Conservation (phyloP, 371 early-diverging fungal genomes). For the Mortierella sp. region DNA sequence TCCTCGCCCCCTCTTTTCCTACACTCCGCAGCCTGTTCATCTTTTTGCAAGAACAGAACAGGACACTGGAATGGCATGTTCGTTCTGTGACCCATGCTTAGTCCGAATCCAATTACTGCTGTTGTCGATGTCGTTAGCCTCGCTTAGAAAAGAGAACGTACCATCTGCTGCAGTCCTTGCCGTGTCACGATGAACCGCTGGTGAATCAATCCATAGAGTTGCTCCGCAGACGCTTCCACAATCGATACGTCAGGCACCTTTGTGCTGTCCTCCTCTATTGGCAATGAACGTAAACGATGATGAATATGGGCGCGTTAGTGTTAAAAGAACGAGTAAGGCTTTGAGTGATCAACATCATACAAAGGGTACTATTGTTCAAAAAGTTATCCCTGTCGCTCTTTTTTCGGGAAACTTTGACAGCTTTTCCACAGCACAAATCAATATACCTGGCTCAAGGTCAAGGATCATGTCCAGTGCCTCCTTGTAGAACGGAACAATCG, state of each 20-base stretch:
- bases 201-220: conserved; percentile 89
- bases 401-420: too few species aligned
- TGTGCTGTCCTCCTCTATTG: conserved; percentile 57
- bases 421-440: too few species aligned
- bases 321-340: not conserved
- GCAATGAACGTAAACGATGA: not conserved
- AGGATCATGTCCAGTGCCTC: conserved; percentile 89
- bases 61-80: not conserved
- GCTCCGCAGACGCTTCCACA: conserved; percentile 67
- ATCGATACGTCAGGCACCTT: conserved; percentile 58
- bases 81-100: not conserved
- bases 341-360: too few species aligned
- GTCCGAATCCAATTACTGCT: not conserved
- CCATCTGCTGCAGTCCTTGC: conserved; percentile 86
- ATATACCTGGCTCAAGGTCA: conserved; percentile 81
- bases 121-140: not conserved
- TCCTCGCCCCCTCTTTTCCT: not conserved
- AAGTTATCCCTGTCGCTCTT: too few species aligned
- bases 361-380: too few species aligned
- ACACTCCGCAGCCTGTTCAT: not conserved
- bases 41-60: not conserved
- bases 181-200: conserved; percentile 86
- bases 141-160: conserved; percentile 26
- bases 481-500: conserved; percentile 85
- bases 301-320: conserved; percentile 10